Conservation (phyloP, 2,329 filamentous ascomycete genomes). For the Botrytis hyacinthi region DNA sequence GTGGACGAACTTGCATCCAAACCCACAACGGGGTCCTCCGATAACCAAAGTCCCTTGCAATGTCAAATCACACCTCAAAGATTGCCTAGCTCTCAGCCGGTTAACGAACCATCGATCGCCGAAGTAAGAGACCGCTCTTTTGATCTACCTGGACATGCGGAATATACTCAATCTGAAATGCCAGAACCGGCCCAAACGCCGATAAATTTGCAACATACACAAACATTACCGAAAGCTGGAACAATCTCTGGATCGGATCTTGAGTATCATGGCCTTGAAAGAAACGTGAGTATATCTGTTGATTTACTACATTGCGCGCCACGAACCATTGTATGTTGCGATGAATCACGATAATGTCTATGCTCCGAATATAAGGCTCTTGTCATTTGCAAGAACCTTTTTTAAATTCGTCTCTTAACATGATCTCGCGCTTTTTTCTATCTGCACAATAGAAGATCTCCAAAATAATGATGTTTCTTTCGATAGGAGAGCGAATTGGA, state of each 20-base stretch:
- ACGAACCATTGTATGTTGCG: background rate
- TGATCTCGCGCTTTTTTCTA: too few relatives aligned
- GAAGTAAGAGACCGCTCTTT: background rate
- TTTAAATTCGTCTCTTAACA: background rate
- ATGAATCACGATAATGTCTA: background rate
- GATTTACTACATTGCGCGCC: background rate
- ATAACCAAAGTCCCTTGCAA: background rate
- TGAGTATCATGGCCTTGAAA: background rate
- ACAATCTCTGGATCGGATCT: background rate
- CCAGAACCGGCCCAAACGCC: background rate
- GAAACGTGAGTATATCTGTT: background rate
- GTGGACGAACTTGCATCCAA: background rate
- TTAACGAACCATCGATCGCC: background rate
- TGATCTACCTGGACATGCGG: background rate
- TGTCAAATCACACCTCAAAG: background rate
- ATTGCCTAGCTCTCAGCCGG: background rate
- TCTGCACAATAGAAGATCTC: background rate
- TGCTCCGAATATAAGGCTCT: background rate
- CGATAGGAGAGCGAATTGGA: background rate
- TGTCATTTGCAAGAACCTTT: background rate
- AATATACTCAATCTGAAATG: background rate
- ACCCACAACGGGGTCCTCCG: background rate
- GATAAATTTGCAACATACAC: background rate
- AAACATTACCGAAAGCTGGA: too few relatives aligned
- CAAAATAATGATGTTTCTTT: background rate